phyloP scores from a whole-genome alignment of 352 stramenopile species.

The Phytophthora niederhauseri region DNA sequence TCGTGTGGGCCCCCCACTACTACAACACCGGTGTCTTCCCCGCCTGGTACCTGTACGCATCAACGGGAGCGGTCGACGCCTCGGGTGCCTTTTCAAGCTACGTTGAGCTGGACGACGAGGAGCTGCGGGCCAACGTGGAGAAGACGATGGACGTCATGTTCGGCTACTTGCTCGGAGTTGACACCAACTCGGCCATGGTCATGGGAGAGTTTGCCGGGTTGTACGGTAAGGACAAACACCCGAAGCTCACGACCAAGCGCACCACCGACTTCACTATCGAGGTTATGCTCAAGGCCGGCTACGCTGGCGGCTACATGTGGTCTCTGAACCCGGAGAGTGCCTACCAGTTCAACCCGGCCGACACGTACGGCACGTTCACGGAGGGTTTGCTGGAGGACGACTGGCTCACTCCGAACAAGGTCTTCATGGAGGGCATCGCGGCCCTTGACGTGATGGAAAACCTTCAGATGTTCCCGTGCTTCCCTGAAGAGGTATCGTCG shows the following conservation, averaged over 20 bases:
- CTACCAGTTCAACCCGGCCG: slow-evolving; percentile 73
- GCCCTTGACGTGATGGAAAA: too few species aligned
- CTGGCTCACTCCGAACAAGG: slow-evolving; percentile 70
- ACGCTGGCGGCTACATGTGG: slow-evolving; percentile 77
- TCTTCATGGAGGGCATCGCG: slow-evolving; percentile 61
- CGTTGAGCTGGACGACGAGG: slow-evolving; percentile 51
- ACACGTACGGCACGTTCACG: slow-evolving; percentile 61
- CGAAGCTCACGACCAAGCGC: slow-evolving; percentile 57
- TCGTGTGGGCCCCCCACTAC: slow-evolving; percentile 74
- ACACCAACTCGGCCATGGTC: slow-evolving; percentile 51
- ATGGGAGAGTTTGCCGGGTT: slow-evolving; percentile 71
- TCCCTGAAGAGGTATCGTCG: slow-evolving; percentile 32
- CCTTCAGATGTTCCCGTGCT: slow-evolving; percentile 72
- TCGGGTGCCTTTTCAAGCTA: slow-evolving; percentile 34
- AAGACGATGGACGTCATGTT: slow-evolving; percentile 70
- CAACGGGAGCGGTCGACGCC: slow-evolving; percentile 19
- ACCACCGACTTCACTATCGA: slow-evolving; percentile 69
- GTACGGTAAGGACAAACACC: slow-evolving; percentile 57
- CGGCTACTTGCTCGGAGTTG: slow-evolving; percentile 43
- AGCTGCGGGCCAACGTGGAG: slow-evolving; percentile 57
- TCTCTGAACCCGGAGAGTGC: slow-evolving; percentile 72
- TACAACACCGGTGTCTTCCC: slow-evolving; percentile 73
- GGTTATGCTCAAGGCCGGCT: slow-evolving; percentile 53
- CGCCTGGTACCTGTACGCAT: slow-evolving; percentile 61
- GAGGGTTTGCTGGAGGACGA: slow-evolving; percentile 72